Evolutionary conservation across 495 filamentous ascomycete genomes (phyloP), one percentile per base, ranked within the genome.

Genomic region (Glutinoglossum americanum): DNA sequence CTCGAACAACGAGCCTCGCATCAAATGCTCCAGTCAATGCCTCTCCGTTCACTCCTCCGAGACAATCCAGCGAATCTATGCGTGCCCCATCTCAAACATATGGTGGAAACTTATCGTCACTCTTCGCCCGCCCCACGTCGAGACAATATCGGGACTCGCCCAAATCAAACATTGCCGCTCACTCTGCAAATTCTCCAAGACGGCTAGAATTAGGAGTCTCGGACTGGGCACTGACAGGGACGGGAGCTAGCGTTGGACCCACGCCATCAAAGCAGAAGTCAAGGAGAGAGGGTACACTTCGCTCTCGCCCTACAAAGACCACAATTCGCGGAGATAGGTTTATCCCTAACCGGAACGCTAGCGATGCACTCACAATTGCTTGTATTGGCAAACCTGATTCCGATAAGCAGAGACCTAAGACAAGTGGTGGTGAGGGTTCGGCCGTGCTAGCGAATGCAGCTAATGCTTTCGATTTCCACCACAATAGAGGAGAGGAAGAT

Each of bases 131-230:
- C 65, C 79, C 80, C 13, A 71, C 73, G 26, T 75, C 79, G 39
- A 80, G 76, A 69, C 70, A 23, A 10, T 47, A 82, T 69, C 79
- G 81, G 27, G 80, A 90, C 61, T 89, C 87, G 27, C 87, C 89
- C 64, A 95, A 96, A 73, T 94, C 88, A 49, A 95, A 94, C 73
- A 94, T 95, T 67, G 89, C 87, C 57, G 79, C 81, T 33, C 70
- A 33, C 9, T 9, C 71, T 37, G 68, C 73, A 70, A 68, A 85
- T 67, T 74, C 90, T 64, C 74, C 87, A 60, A 71, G 83, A 72
- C 77, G 89, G 65, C 76, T 96, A n/a, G 90, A 96, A 67, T 75
- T 94, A 28, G 89, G 88, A 57, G 80, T 94, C 25, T 95, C 87
- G 0, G 92, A 98, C 64, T 96, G 89, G 79, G 79, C 86, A 11